phyloP scores from a whole-genome alignment of 2,329 filamentous ascomycete genomes.

The Aspergillus ruber region DNA sequence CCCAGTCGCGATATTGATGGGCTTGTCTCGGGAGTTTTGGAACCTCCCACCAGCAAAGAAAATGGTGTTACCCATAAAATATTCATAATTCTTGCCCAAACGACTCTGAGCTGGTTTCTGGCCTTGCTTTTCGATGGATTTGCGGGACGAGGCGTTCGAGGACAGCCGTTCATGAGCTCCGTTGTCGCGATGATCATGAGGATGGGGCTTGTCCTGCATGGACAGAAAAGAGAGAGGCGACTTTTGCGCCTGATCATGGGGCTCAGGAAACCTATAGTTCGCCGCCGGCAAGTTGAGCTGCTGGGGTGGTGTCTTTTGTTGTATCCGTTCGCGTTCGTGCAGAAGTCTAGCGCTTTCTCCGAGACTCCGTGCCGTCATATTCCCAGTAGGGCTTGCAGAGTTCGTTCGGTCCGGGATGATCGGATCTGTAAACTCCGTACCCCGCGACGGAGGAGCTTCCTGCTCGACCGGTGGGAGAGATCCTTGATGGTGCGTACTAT shows the following conservation, averaged over 20 bases:
- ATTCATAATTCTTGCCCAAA: slow-evolving; percentile 73
- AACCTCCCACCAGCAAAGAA: slow-evolving; percentile 82
- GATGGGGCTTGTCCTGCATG: slow-evolving; percentile 49
- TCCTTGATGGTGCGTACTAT: slow-evolving; percentile 40
- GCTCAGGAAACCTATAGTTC: slow-evolving; percentile 49
- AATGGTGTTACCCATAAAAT: slow-evolving; percentile 87
- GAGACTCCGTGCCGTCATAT: slow-evolving; percentile 56
- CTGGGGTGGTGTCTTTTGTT: slow-evolving; percentile 23
- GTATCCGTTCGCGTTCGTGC: slow-evolving; percentile 45
- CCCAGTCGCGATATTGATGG: slow-evolving; percentile 83
- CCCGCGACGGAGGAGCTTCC: slow-evolving; percentile 64
- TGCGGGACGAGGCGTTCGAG: slow-evolving; percentile 70
- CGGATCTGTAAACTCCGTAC: slow-evolving; percentile 72
- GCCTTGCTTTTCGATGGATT: slow-evolving; percentile 47
- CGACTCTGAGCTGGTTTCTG: slow-evolving; percentile 29
- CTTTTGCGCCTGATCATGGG: slow-evolving; percentile 56
- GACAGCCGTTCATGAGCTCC: slow-evolving; percentile 76
- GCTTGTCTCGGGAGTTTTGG: slow-evolving; percentile 80
- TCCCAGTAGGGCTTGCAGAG: slow-evolving; percentile 64
- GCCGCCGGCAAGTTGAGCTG: slow-evolving; percentile 57
- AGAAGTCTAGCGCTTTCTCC: slow-evolving; percentile 75
- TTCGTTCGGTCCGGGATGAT: slow-evolving; percentile 65
- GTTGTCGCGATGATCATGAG: slow-evolving; percentile 49
- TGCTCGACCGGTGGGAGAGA: slow-evolving; percentile 34
- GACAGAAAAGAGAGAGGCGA: slow-evolving; percentile 70